phyloP scores from a whole-genome alignment of 768 basidiomycete genomes.

The Calocybe gangraenosa region DNA sequence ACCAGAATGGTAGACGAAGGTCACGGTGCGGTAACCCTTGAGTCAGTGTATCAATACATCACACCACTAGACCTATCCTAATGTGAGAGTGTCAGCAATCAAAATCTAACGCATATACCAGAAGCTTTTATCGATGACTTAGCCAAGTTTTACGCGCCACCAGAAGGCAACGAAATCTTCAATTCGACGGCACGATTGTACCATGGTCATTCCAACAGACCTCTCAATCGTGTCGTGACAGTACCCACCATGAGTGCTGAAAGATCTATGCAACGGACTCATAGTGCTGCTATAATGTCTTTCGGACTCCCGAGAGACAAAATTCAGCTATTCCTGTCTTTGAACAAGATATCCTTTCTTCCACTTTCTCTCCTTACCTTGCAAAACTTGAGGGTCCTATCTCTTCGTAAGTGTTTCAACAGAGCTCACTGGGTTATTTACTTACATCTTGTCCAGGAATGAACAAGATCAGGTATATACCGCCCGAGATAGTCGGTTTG shows the following conservation, averaged over 20 bases:
- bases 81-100: constrained; percentile 25
- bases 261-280: constrained; percentile 21
- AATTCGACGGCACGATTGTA: constrained; percentile 7
- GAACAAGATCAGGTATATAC: constrained; percentile 53
- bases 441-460: constrained; percentile 38
- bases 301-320: constrained; percentile 42
- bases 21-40: constrained; percentile 49
- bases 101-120: constrained; percentile 45
- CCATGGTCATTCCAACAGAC: constrained; percentile 16
- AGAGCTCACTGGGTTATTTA: too few relatives aligned
- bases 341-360: constrained; percentile 49
- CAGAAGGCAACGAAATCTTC: constrained; percentile 27
- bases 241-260: constrained; percentile 23
- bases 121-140: constrained; percentile 43
- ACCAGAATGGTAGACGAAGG: constrained; percentile 40
- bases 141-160: constrained; percentile 39
- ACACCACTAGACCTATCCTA: not conserved
- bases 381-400: constrained; percentile 55
- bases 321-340: constrained; percentile 52
- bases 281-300: constrained; percentile 25
- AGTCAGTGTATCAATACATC: constrained; percentile 31
- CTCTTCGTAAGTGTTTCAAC: constrained; percentile 46
- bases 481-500: constrained; percentile 58
- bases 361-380: constrained; percentile 57
- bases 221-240: constrained; percentile 29